These are phyloP conservation scores for Acer negundo DNA, from an alignment of 345 rosid species.

Conservation along the genomic window DNA sequence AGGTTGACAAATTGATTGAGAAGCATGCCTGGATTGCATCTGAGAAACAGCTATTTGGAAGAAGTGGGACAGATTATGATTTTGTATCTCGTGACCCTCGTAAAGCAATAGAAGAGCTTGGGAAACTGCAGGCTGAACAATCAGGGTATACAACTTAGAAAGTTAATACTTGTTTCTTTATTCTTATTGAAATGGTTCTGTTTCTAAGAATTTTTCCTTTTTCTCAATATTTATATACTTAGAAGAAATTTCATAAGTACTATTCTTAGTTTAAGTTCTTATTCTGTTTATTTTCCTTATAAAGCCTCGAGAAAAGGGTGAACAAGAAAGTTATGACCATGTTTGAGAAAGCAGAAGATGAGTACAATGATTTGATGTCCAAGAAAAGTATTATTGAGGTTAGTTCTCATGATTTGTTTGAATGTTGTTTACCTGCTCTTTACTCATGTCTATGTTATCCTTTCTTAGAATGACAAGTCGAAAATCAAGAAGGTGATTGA, in stretches of 20 bases:
- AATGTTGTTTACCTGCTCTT: constrained; percentile 15
- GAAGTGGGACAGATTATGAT: constrained; percentile 95
- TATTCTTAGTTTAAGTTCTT: constrained; percentile 9
- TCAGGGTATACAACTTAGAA: constrained; percentile 56
- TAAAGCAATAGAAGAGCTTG: constrained; percentile 83
- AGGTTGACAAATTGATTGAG: constrained; percentile 86
- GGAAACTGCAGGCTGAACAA: constrained; percentile 81
- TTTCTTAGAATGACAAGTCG: constrained; percentile 72
- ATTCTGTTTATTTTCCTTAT: constrained; percentile 18
- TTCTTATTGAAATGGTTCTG: background rate
- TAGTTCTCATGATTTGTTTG: constrained; percentile 16
- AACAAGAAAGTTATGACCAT: constrained; percentile 98
- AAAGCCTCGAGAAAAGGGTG: constrained; percentile 90
- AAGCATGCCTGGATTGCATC: constrained; percentile 95
- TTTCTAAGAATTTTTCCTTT: background rate
- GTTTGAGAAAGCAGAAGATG: constrained; percentile 99
- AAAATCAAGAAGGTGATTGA: constrained; percentile 94
- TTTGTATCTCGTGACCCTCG: constrained; percentile 68
- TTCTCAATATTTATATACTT: constrained; percentile 6
- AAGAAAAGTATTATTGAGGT: constrained; percentile 96
- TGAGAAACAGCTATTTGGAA: constrained; percentile 92
- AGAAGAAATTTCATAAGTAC: background rate
- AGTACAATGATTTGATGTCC: constrained; percentile 75
- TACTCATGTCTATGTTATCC: constrained; percentile 12
- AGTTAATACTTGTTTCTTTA: constrained; percentile 1